Percentiles rank a stretch among this genome's conserved stretches.
These are phyloP conservation scores for Carex parvula DNA, from an alignment of 176 grass and related monocot species.

Conservation along the genomic window DNA sequence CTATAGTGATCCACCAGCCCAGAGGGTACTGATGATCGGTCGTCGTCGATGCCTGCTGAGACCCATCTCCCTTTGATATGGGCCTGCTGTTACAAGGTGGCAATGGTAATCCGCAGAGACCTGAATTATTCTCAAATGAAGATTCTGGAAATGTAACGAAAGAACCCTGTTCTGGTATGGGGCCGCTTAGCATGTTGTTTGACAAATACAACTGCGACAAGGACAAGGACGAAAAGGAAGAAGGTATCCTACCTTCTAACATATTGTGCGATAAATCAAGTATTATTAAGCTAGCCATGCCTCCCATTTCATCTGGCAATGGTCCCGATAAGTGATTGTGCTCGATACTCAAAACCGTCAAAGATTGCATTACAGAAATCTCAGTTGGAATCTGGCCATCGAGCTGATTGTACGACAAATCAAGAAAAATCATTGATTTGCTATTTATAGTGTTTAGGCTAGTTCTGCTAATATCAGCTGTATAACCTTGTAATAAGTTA, in stretches of 20 bases:
- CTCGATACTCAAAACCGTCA: constrained; percentile 25
- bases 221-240: constrained; percentile 32
- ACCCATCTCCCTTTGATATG: neutral
- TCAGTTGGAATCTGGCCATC: constrained; percentile 26
- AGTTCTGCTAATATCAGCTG: constrained; percentile 51
- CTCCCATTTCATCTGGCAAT: constrained; percentile 30
- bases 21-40: neutral
- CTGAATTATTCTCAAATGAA: constrained; percentile 10
- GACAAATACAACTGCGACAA: constrained; percentile 36
- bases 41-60: neutral
- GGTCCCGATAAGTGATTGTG: constrained; percentile 33
- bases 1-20: neutral
- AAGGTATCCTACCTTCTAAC: constrained; percentile 34
- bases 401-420: constrained; percentile 38
- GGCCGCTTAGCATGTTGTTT: constrained; percentile 30
- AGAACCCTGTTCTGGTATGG: constrained; percentile 28
- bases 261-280: constrained; percentile 35
- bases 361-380: constrained; percentile 32
- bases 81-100: neutral
- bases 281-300: neutral
- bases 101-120: neutral
- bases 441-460: constrained; percentile 7
- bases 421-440: constrained; percentile 41
- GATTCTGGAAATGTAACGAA: constrained; percentile 21
- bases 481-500: constrained; percentile 39